A percentile compares a stretch with the other conserved stretches of the same genome.
Conservation (phyloP, 2,329 filamentous ascomycete genomes). For the Apiospora rasikravindrae region DNA sequence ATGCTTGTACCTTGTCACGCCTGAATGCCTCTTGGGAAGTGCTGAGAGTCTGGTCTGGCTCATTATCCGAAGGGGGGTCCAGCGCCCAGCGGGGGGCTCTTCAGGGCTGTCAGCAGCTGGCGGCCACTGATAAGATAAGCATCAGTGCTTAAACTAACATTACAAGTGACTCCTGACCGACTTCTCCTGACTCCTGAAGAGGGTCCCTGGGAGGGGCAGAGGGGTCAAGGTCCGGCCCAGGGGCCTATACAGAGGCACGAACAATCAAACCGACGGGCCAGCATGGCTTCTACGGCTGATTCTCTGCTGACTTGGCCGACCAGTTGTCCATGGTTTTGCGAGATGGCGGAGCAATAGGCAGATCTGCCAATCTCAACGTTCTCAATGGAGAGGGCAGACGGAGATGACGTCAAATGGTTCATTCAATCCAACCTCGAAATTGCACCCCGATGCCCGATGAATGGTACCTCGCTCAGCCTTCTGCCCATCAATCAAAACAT, state of each 20-base stretch:
- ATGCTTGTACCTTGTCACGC: conserved; percentile 9
- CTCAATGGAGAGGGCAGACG: neutral
- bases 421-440: neutral
- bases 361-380: neutral
- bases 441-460: neutral
- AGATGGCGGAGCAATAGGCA: neutral
- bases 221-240: neutral
- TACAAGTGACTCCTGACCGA: neutral
- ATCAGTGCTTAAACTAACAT: neutral
- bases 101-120: conserved; percentile 11
- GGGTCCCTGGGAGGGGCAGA: neutral
- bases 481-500: neutral
- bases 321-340: neutral
- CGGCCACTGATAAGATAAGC: conserved; percentile 4
- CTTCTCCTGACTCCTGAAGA: conserved; percentile 12
- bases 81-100: neutral
- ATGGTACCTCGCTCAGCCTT: neutral
- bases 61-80: conserved; percentile 5
- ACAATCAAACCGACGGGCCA: neutral
- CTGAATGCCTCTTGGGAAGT: neutral
- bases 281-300: neutral
- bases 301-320: neutral
- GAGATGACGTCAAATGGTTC: conserved; percentile 10
- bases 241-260: neutral
- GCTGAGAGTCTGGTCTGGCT: neutral